These are phyloP conservation scores for Neurospora sublineolata DNA, from an alignment of 495 filamentous ascomycete species.

Conservation along the genomic window DNA sequence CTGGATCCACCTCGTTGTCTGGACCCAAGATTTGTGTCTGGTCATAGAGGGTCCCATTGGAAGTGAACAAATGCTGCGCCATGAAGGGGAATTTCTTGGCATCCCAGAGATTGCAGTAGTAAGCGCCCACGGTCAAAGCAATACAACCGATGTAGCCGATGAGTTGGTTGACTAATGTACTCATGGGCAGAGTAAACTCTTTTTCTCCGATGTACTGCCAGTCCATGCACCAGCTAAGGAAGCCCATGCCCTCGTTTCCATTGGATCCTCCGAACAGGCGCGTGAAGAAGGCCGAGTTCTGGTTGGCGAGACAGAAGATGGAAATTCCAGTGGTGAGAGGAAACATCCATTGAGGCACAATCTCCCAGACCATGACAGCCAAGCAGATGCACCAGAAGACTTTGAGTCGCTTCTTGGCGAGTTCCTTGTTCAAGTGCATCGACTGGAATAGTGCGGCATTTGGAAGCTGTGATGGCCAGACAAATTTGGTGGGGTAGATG, in stretches of 20 bases:
- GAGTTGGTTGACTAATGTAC: constrained; percentile 25
- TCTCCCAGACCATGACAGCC: constrained; percentile 33
- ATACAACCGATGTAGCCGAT: constrained; percentile 32
- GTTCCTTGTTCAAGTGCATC: constrained; percentile 21
- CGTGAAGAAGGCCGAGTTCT: constrained; percentile 41
- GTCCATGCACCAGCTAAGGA: constrained; percentile 37
- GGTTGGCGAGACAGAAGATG: constrained; percentile 42
- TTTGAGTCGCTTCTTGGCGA: constrained; percentile 21
- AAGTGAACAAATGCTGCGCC: constrained; percentile 29
- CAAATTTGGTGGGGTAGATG: constrained; percentile 41
- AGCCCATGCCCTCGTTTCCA: constrained; percentile 37
- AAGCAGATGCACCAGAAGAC: constrained; percentile 28
- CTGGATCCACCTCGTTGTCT: constrained; percentile 23
- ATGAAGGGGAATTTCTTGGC: constrained; percentile 38
- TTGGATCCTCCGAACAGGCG: constrained; percentile 41
- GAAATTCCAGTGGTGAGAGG: constrained; percentile 39
- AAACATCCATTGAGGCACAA: constrained; percentile 43
- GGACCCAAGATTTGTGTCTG: constrained; percentile 24
- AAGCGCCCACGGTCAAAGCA: constrained; percentile 24
- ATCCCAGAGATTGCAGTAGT: constrained; percentile 38
- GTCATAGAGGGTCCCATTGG: constrained; percentile 46
- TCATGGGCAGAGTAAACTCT: constrained; percentile 23
- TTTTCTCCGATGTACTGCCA: constrained; percentile 40
- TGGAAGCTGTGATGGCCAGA: constrained; percentile 29
- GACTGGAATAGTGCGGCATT: constrained; percentile 29